Conservation (phyloP, 495 filamentous ascomycete genomes). For the Penicillium alfredii region DNA sequence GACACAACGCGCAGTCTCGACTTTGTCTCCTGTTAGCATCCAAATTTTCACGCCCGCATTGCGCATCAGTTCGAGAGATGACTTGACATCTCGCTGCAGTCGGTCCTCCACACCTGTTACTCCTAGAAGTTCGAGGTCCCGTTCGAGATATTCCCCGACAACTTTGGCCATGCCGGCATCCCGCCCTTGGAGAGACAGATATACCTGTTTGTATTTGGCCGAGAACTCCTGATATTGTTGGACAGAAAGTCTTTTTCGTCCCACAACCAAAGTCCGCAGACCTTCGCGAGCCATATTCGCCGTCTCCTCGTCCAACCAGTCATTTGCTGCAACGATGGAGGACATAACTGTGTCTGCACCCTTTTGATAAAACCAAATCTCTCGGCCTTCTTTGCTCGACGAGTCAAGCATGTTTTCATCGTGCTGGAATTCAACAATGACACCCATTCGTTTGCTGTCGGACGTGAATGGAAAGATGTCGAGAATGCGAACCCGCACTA, state of each 20-base stretch:
- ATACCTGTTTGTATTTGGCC: slow-evolving; percentile 67
- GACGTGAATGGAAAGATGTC: slow-evolving; percentile 98
- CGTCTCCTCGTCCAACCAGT: slow-evolving; percentile 98
- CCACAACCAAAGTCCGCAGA: slow-evolving; percentile 88
- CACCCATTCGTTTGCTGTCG: slow-evolving; percentile 98
- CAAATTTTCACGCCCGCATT: slow-evolving; percentile 99
- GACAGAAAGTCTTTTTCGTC: slow-evolving; percentile 69
- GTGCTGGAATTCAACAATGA: slow-evolving; percentile 77
- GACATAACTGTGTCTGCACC: slow-evolving; percentile 97
- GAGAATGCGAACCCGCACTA: slow-evolving; percentile 83
- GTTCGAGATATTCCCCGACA: slow-evolving; percentile 75
- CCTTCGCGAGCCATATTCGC: slow-evolving; percentile 98
- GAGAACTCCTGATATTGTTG: slow-evolving; percentile 78
- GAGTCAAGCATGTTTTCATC: slow-evolving; percentile 31
- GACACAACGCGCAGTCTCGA: slow-evolving; percentile 95
- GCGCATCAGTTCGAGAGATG: slow-evolving; percentile 85
- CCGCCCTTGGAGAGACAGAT: slow-evolving; percentile 68
- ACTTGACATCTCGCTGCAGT: slow-evolving; percentile 89
- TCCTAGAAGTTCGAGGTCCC: slow-evolving; percentile 82
- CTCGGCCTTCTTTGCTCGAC: slow-evolving; percentile 42
- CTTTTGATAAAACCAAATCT: slow-evolving; percentile 99
- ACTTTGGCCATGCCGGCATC: slow-evolving; percentile 76
- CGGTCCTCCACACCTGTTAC: slow-evolving; percentile 98
- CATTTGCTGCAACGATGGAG: slow-evolving; percentile 85
- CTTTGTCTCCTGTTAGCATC: slow-evolving; percentile 99